Conservation (phyloP, 495 filamentous ascomycete genomes). For the Aspergillus conjunctus region DNA sequence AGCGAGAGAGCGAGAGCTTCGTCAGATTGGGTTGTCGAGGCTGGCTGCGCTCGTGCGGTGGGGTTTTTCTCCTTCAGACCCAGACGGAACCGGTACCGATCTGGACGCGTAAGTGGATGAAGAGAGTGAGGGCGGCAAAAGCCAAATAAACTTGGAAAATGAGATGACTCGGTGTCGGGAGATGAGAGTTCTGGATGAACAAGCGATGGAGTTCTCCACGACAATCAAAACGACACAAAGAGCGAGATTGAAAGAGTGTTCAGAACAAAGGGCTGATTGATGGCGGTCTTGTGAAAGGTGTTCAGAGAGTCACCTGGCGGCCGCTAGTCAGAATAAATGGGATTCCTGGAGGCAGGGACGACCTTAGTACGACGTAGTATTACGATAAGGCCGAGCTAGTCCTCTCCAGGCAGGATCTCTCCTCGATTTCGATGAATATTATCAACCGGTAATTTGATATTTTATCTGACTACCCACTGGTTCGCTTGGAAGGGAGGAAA, state of each 20-base stretch:
- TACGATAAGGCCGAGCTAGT: not conserved
- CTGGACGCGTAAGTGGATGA: conserved; percentile 32
- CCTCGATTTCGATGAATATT: not conserved
- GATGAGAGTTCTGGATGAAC: not conserved
- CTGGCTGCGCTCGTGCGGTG: conserved; percentile 32
- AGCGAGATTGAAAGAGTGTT: conserved; percentile 9
- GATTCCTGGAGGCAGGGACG: no score
- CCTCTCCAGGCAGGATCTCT: not conserved
- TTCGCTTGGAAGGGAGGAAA: no score
- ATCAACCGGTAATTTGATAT: not conserved
- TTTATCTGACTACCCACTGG: not conserved
- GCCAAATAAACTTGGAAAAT: conserved; percentile 2
- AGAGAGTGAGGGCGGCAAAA: conserved; percentile 22
- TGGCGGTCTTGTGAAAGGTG: conserved; percentile 1
- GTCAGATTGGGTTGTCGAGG: conserved; percentile 21
- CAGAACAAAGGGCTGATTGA: not conserved
- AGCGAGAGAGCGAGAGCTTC: conserved; percentile 14
- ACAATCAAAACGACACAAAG: conserved; percentile 4
- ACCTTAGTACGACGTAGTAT: not conserved
- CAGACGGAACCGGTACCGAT: conserved; percentile 27
- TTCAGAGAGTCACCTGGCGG: not conserved
- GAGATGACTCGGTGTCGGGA: not conserved
- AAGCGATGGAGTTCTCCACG: no score
- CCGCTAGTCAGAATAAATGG: not conserved
- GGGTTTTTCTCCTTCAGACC: conserved; percentile 19